phyloP scores from a whole-genome alignment of 2,329 filamentous ascomycete genomes.

The Aaosphaeria pasadenensis region DNA sequence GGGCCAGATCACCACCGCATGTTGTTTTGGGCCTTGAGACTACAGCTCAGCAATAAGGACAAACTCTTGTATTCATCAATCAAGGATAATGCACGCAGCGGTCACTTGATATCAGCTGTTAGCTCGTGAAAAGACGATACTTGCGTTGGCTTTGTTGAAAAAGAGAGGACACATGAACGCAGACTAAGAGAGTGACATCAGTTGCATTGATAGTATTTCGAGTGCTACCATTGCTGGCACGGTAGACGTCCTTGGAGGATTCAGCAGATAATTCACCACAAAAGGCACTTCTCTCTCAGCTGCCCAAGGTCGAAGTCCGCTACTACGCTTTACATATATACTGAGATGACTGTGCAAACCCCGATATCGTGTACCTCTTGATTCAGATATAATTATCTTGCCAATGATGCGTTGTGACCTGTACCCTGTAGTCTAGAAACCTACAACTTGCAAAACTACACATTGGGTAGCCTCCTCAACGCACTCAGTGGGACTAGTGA shows the following conservation, averaged over 20 bases:
- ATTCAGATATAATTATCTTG: too few relatives aligned
- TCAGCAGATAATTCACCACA: constrained; percentile 8
- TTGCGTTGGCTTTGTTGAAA: not conserved
- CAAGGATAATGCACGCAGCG: not conserved
- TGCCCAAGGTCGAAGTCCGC: constrained; percentile 11
- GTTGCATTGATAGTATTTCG: constrained; percentile 8
- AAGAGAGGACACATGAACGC: not conserved
- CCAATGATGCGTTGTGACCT: too few relatives aligned
- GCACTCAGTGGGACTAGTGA: too few relatives aligned
- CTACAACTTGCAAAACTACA: too few relatives aligned
- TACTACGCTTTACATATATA: not conserved
- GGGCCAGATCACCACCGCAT: constrained; percentile 14
- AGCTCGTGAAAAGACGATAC: not conserved
- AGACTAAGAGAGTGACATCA: not conserved
- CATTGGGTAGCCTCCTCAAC: too few relatives aligned
- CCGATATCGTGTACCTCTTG: too few relatives aligned
- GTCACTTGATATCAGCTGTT: not conserved
- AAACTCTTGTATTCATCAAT: not conserved
- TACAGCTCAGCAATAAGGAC: constrained; percentile 4
- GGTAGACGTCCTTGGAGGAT: constrained; percentile 26
- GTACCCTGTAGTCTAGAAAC: too few relatives aligned
- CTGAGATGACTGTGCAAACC: too few relatives aligned
- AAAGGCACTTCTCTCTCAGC: constrained; percentile 2
- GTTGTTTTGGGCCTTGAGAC: constrained; percentile 4
- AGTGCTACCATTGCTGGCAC: constrained; percentile 13